These are phyloP conservation scores for Sclerotinia borealis DNA, from an alignment of 2,329 filamentous ascomycete species.

Conservation along the genomic window DNA sequence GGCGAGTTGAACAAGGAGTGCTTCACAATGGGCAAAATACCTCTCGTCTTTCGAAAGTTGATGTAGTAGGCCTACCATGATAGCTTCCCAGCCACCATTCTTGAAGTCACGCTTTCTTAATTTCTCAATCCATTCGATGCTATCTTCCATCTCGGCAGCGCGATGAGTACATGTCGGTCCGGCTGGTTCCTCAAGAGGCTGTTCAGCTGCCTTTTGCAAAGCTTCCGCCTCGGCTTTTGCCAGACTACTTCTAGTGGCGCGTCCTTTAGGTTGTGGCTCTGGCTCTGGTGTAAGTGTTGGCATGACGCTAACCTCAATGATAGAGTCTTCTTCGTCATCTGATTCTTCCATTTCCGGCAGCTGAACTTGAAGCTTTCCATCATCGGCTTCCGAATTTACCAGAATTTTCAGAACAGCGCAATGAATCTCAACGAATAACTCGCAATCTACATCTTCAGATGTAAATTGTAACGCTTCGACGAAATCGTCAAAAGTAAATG, in stretches of 20 bases:
- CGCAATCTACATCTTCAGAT: slow-evolving; percentile 67
- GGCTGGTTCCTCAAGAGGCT: slow-evolving; percentile 35
- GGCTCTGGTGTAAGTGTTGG: slow-evolving; percentile 62
- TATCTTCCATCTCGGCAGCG: slow-evolving; percentile 67
- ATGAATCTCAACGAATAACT: slow-evolving; percentile 85
- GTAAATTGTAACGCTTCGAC: slow-evolving; percentile 78
- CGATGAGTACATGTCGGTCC: slow-evolving; percentile 52
- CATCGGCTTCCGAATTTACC: slow-evolving; percentile 67
- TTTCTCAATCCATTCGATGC: slow-evolving; percentile 79
- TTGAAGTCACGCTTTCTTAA: slow-evolving; percentile 78
- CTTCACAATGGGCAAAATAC: slow-evolving; percentile 66
- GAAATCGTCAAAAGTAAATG: slow-evolving; percentile 96
- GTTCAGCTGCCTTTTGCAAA: slow-evolving; percentile 44
- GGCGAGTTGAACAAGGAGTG: slow-evolving; percentile 73
- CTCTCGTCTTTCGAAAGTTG: slow-evolving; percentile 74
- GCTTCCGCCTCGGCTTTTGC: slow-evolving; percentile 73
- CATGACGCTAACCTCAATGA: slow-evolving; percentile 46
- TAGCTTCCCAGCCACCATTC: slow-evolving; percentile 85
- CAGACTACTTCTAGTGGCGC: slow-evolving; percentile 79
- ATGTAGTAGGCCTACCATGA: slow-evolving; percentile 79
- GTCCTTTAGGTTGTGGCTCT: slow-evolving; percentile 57
- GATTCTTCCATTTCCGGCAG: slow-evolving; percentile 65
- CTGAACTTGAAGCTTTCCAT: slow-evolving; percentile 72
- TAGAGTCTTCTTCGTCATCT: slow-evolving; percentile 62
- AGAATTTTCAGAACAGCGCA: slow-evolving; percentile 86